Evolutionary conservation across 1,139 yeast genomes (phyloP).

Genomic region (Yamadazyma aaseri): DNA sequence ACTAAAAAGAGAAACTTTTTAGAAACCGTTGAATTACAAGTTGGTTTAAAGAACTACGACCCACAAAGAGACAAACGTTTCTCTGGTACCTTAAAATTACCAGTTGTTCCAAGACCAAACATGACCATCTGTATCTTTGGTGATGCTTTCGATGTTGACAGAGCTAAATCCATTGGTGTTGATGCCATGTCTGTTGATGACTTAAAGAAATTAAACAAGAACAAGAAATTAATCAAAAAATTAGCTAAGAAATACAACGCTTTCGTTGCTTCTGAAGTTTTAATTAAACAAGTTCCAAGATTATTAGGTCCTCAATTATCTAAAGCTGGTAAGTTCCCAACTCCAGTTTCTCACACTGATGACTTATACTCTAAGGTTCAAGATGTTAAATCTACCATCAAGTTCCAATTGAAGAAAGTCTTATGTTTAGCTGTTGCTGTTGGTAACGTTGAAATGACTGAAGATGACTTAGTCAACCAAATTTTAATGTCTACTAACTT

Average conservation of each 20-base stretch:
- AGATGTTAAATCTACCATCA: conserved; percentile 99
- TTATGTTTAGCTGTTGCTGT: conserved; percentile 90
- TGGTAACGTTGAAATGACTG: conserved; percentile 99
- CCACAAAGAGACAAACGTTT: conserved; percentile 99
- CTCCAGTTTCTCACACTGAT: conserved; percentile 99
- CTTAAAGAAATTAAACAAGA: conserved; percentile 99
- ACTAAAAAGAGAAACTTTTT: conserved; percentile 99
- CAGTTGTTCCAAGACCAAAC: conserved; percentile 99
- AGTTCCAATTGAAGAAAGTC: conserved; percentile 99
- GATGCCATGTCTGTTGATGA: conserved; percentile 99
- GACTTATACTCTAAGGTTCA: conserved; percentile 94
- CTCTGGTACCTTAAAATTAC: conserved; percentile 99
- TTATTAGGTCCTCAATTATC: conserved; percentile 99
- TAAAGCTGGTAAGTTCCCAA: conserved; percentile 99
- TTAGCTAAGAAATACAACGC: conserved; percentile 99
- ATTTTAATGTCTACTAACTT: conserved; percentile 99
- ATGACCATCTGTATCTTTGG: conserved; percentile 99
- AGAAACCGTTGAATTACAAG: conserved; percentile 99
- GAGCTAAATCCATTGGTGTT: conserved; percentile 99
- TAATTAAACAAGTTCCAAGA: conserved; percentile 99
- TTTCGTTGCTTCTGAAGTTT: conserved; percentile 98
- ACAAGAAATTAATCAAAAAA: conserved; percentile 99
- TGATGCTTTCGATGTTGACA: conserved; percentile 99
- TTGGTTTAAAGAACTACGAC: conserved; percentile 99
- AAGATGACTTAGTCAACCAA: conserved; percentile 94